Evolutionary conservation across 1,139 yeast species (phyloP), one percentile per base, ranked within the genome.

Genomic region (Fermentozyma sake): DNA sequence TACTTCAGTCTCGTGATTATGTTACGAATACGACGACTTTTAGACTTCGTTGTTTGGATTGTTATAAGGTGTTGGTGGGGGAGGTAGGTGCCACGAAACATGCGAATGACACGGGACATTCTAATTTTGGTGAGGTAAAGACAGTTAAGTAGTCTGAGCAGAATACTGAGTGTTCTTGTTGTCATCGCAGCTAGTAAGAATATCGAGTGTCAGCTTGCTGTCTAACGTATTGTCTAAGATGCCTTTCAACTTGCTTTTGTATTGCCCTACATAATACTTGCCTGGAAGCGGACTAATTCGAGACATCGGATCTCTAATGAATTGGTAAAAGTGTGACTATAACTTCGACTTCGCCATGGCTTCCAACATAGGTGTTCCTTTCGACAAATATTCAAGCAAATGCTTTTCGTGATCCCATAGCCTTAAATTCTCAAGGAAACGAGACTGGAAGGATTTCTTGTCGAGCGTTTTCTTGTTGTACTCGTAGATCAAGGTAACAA

Each of bases 71-170:
- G 1, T 53, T 81, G 24, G 63, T 64, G 3, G 91, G 93, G 3
- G 89, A 82, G 48, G 68, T 61, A 38, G 82, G 77, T 6, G 87
- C 85, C 0, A 61, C 75, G 6, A 63, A 64, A 38, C 93, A 83
- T 54, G 89, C 91, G 4, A 65, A 67, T 36, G 51, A 55, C 6
- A 76, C 82, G 1, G 81, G 80, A 3, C 93, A 83, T 48, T 56
- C 52, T 17, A 68, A 67, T 29, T 82, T 81, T 52, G 85, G 85
- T 3, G 89, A 82, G 44, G 71, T 70, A 15, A 50, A 55, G 26
- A n/a, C n/a, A n/a, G n/a, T n/a, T n/a, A n/a, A n/a, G n/a, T n/a
- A n/a, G n/a, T n/a, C n/a, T n/a, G n/a, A n/a, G n/a, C n/a, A n/a
- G n/a, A n/a, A n/a, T n/a, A n/a, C n/a, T n/a, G n/a, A n/a, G n/a